phyloP scores from a whole-genome alignment of 2,329 filamentous ascomycete species.

The Aciculosporium take region DNA sequence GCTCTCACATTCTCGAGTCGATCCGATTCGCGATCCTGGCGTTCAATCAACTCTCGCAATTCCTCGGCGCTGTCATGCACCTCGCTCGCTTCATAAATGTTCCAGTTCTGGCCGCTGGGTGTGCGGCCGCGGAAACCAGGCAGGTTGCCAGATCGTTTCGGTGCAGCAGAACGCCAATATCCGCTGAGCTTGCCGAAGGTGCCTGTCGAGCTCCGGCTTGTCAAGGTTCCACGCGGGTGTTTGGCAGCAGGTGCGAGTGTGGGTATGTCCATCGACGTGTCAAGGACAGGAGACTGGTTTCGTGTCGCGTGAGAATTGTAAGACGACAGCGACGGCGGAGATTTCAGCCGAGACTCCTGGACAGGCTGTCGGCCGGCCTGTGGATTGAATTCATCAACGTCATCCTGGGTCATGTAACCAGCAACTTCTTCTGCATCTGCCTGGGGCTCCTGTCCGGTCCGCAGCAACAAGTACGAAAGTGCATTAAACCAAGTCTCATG shows the following conservation, averaged over 20 bases:
- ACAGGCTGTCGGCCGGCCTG: constrained; percentile 25
- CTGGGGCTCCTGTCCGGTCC: constrained; percentile 52
- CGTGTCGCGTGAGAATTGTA: constrained; percentile 63
- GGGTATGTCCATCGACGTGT: constrained; percentile 36
- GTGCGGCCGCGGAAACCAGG: constrained; percentile 40
- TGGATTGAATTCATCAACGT: constrained; percentile 73
- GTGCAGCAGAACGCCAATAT: constrained; percentile 38
- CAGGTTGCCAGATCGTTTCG: constrained; percentile 33
- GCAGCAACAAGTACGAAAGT: constrained; percentile 77
- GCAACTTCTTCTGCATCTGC: constrained; percentile 45
- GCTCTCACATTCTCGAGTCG: constrained; percentile 88
- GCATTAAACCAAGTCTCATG: constrained; percentile 99
- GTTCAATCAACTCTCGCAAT: constrained; percentile 62
- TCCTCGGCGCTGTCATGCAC: constrained; percentile 73
- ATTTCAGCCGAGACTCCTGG: constrained; percentile 33
- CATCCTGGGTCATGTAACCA: constrained; percentile 43
- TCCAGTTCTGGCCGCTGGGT: constrained; percentile 26
- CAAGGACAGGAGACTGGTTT: constrained; percentile 44
- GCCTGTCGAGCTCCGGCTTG: constrained; percentile 23
- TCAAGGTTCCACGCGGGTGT: constrained; percentile 16
- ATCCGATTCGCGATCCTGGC: constrained; percentile 62
- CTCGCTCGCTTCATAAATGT: constrained; percentile 46
- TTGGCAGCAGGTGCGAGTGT: constrained; percentile 39
- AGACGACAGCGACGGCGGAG: constrained; percentile 56
- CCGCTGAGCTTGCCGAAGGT: constrained; percentile 46